These are phyloP conservation scores for Salvia hispanica DNA, from an alignment of 257 asterid genomes.

Conservation along the genomic window DNA sequence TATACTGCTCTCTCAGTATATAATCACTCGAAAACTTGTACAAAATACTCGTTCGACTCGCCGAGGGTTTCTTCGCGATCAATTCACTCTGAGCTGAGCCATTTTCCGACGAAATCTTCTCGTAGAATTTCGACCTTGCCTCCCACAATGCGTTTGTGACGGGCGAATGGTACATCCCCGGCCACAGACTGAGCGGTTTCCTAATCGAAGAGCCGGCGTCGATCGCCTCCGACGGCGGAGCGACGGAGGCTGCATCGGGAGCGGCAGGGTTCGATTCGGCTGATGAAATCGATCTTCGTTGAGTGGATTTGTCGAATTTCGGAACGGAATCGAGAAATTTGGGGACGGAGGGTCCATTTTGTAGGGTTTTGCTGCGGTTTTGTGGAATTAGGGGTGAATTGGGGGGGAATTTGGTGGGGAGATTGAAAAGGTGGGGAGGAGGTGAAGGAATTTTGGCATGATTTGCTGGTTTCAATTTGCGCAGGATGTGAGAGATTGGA, in stretches of 20 bases:
- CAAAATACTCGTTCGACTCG: conserved; percentile 66
- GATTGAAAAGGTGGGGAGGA: conserved; percentile 20
- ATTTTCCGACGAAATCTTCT: conserved; percentile 40
- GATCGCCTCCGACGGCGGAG: conserved; percentile 50
- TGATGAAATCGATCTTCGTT: conserved; percentile 48
- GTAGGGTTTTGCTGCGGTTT: conserved; percentile 4
- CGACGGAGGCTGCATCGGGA: conserved; percentile 37
- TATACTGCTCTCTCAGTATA: conserved; percentile 81
- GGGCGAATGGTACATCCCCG: conserved; percentile 91
- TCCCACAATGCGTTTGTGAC: conserved; percentile 95
- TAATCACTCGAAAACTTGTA: conserved; percentile 75
- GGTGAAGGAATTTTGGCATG: conserved; percentile 11
- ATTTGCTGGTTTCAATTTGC: conserved; percentile 33
- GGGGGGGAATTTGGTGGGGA: conserved; percentile 33
- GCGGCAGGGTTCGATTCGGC: conserved; percentile 35
- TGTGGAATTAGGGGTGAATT: conserved; percentile 32
- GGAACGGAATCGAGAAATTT: conserved; percentile 26
- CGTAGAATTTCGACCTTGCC: conserved; percentile 69
- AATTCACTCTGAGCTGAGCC: conserved; percentile 49
- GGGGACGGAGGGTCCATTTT: conserved; percentile 34
- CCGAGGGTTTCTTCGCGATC: conserved; percentile 56
- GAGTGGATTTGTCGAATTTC: conserved; percentile 28
- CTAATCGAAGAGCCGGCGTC: conserved; percentile 88
- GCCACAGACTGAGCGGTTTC: conserved; percentile 84
- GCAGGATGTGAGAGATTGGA: conserved; percentile 33